Conservation (phyloP, 164 flowering plant species). For the Litsea cubeba region DNA sequence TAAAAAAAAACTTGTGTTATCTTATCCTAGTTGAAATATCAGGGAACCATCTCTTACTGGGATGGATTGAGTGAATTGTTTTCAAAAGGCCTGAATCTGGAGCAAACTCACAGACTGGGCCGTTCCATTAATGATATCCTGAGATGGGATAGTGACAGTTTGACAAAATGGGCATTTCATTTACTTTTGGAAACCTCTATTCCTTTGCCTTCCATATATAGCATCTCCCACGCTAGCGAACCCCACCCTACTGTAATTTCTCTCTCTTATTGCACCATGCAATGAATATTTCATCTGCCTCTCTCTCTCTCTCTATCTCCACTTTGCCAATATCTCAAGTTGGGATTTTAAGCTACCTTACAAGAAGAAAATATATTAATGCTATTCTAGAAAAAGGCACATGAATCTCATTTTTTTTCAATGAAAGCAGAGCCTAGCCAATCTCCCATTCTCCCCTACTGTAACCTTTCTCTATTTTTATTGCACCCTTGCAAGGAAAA, state of each 20-base stretch:
- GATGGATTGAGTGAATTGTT: conserved; percentile 17
- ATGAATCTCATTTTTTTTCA: background rate
- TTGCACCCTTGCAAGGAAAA: background rate
- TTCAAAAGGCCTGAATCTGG: conserved; percentile 14
- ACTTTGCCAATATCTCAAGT: conserved; percentile 6
- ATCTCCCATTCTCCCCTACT: background rate
- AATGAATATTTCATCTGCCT: background rate
- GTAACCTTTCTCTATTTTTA: background rate
- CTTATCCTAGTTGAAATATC: conserved; percentile 37
- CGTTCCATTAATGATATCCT: conserved; percentile 44
- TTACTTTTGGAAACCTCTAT: conserved; percentile 30
- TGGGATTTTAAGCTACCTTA: background rate
- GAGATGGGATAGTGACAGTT: conserved; percentile 13
- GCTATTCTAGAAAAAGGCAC: background rate
- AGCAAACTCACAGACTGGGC: conserved; percentile 42
- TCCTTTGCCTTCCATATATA: conserved; percentile 14
- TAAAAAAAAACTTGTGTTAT: no score
- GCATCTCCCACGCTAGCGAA: background rate
- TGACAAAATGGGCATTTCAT: conserved; percentile 33
- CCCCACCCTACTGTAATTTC: conserved; percentile 7
- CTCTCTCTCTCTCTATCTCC: background rate
- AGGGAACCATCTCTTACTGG: conserved; percentile 2
- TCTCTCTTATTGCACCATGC: background rate
- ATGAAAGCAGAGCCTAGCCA: no score
- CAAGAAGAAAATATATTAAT: conserved; percentile 10